Percentiles rank a stretch among this genome's conserved stretches.
Evolutionary conservation across 129 eudicot species (phyloP).

Genomic region (Deinandra increscens): DNA sequence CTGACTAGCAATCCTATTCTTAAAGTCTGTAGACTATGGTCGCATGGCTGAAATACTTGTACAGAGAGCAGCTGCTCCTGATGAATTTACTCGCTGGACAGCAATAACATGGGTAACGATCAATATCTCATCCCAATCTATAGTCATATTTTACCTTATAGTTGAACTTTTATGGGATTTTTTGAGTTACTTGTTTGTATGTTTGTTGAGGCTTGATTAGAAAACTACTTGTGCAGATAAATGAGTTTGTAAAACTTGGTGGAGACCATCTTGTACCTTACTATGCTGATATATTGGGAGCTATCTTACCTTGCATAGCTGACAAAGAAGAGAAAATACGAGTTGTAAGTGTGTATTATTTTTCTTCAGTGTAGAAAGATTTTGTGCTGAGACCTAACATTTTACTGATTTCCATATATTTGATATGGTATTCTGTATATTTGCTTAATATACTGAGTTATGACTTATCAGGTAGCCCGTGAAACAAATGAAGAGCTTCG

Average conservation of each 20-base stretch:
- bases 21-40: conserved; percentile 99
- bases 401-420: not conserved
- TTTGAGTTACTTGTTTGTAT: not conserved
- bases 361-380: not conserved
- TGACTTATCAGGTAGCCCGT: conserved; percentile 70
- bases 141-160: not conserved
- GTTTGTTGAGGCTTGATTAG: conserved; percentile 7
- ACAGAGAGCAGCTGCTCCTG: conserved; percentile 88
- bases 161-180: not conserved
- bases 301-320: conserved; percentile 92
- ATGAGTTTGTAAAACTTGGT: conserved; percentile 96
- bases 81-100: conserved; percentile 93
- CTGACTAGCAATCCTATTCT: conserved; percentile 53
- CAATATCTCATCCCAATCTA: not conserved
- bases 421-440: not conserved
- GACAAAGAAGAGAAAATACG: conserved; percentile 95
- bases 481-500: conserved; percentile 96
- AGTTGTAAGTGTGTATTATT: conserved; percentile 57
- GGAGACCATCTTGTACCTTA: conserved; percentile 98
- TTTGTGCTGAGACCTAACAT: not conserved
- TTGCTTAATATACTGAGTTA: conserved; percentile 19
- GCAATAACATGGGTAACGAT: conserved; percentile 92
- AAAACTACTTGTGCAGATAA: conserved; percentile 53
- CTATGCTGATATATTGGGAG: conserved; percentile 93
- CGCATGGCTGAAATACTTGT: conserved; percentile 99